Evolutionary conservation across 2,329 filamentous ascomycete species (phyloP).

Genomic region (Diaporthe batatas): DNA sequence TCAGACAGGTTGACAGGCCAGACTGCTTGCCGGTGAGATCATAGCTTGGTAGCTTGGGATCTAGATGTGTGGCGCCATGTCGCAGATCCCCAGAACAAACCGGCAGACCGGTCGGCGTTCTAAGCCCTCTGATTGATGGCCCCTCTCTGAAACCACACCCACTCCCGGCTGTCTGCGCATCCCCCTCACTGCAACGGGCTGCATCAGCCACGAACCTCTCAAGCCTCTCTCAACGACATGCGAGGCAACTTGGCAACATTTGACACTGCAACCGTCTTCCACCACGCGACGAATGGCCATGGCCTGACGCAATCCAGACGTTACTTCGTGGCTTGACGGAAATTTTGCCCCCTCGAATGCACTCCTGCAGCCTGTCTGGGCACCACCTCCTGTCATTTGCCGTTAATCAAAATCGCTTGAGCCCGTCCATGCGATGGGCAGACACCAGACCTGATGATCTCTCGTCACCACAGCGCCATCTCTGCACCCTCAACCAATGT

Average conservation of each 20-base stretch:
- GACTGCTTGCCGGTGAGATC: conserved; percentile 14
- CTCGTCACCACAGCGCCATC: conserved; percentile 22
- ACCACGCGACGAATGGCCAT: neutral
- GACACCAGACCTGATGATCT: neutral
- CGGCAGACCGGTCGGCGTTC: conserved; percentile 15
- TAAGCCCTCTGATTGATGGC: too few relatives aligned
- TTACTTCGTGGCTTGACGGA: conserved; percentile 11
- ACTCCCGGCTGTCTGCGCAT: neutral
- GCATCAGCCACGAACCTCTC: conserved; percentile 27
- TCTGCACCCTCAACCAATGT: conserved; percentile 6
- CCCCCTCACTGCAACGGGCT: conserved; percentile 2
- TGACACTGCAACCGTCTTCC: conserved; percentile 3
- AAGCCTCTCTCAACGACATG: conserved; percentile 34
- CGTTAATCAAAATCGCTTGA: conserved; percentile 1
- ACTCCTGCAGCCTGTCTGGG: neutral
- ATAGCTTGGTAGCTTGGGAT: neutral
- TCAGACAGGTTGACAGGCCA: too few relatives aligned
- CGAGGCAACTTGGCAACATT: neutral
- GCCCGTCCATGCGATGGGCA: conserved; percentile 7
- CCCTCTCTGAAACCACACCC: conserved; percentile 10
- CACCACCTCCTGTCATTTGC: neutral
- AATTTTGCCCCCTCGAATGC: neutral
- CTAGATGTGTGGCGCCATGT: conserved; percentile 12
- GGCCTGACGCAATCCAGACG: neutral
- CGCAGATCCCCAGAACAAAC: conserved; percentile 26